These are phyloP conservation scores for Gigaspora rosea DNA, from an alignment of 192 early-diverging fungal species.

Conservation along the genomic window DNA sequence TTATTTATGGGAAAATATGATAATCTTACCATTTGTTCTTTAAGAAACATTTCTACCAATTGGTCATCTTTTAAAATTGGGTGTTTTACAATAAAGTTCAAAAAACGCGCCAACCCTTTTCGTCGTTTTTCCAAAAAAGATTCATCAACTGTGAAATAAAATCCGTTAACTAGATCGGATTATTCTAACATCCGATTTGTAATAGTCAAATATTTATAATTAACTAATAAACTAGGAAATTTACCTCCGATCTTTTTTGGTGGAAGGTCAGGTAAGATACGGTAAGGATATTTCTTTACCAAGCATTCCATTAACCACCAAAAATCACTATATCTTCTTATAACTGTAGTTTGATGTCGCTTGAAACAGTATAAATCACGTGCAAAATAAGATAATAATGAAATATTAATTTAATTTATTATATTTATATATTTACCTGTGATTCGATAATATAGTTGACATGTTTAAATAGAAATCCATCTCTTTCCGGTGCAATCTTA, in stretches of 20 bases:
- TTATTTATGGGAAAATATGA: not conserved
- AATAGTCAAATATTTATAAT: not conserved
- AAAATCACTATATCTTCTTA: conserved; percentile 91
- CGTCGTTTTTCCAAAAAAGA: conserved; percentile 71
- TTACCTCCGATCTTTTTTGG: conserved; percentile 86
- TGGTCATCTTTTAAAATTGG: conserved; percentile 68
- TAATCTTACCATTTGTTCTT: conserved; percentile 59
- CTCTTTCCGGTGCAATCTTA: conserved; percentile 50
- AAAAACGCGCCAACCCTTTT: conserved; percentile 69
- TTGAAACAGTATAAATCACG: conserved; percentile 22
- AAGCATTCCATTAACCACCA: conserved; percentile 83
- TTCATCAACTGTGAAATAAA: conserved; percentile 56
- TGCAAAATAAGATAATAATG: conserved; percentile 20
- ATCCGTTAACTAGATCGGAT: conserved; percentile 36
- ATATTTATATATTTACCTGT: conserved; percentile 43
- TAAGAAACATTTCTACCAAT: conserved; percentile 64
- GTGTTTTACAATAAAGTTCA: conserved; percentile 76
- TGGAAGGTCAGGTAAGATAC: conserved; percentile 80
- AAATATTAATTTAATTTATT: too few relatives aligned
- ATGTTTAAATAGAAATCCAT: conserved; percentile 71
- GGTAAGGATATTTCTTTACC: conserved; percentile 75
- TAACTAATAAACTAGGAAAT: not conserved
- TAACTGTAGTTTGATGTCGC: conserved; percentile 55
- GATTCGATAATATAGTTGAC: conserved; percentile 84
- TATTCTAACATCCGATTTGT: not conserved